phyloP scores from a whole-genome alignment of 768 basidiomycete species.

The Mycena epipterygia region DNA sequence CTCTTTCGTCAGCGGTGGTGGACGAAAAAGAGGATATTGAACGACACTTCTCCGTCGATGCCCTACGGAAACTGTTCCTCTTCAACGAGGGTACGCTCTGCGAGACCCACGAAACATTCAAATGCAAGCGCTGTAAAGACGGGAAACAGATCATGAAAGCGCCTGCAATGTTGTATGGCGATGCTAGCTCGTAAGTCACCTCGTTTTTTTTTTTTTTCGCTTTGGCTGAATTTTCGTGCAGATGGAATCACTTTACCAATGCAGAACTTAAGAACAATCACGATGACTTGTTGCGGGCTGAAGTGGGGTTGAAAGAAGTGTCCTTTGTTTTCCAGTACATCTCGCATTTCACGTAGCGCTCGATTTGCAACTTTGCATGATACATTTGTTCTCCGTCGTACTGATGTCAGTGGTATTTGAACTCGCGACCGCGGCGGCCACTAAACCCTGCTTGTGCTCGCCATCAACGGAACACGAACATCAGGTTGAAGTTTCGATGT shows the following conservation, averaged over 20 bases:
- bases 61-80: conserved; percentile 90
- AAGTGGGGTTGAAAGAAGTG: conserved; percentile 85
- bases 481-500: not conserved
- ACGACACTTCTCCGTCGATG: conserved; percentile 93
- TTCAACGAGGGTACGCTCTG: conserved; percentile 90
- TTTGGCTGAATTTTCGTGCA: conserved; percentile 44
- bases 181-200: conserved; percentile 92
- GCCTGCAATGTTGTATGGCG: conserved; percentile 92
- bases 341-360: conserved; percentile 70
- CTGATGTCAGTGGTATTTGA: not conserved
- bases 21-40: conserved; percentile 97
- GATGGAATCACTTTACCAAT: conserved; percentile 99
- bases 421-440: not conserved
- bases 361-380: conserved; percentile 19
- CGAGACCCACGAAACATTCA: conserved; percentile 99
- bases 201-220: not conserved
- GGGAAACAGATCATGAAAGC: conserved; percentile 89
- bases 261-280: conserved; percentile 90
- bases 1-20: conserved; percentile 97
- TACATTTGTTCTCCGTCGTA: conserved; percentile 4
- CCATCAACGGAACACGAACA: not conserved
- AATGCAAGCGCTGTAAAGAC: conserved; percentile 91
- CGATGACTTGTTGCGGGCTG: conserved; percentile 94
- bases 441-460: not conserved
- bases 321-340: conserved; percentile 98